phyloP scores from a whole-genome alignment of 2,329 filamentous ascomycete species.

The Sporothrix sp. region DNA sequence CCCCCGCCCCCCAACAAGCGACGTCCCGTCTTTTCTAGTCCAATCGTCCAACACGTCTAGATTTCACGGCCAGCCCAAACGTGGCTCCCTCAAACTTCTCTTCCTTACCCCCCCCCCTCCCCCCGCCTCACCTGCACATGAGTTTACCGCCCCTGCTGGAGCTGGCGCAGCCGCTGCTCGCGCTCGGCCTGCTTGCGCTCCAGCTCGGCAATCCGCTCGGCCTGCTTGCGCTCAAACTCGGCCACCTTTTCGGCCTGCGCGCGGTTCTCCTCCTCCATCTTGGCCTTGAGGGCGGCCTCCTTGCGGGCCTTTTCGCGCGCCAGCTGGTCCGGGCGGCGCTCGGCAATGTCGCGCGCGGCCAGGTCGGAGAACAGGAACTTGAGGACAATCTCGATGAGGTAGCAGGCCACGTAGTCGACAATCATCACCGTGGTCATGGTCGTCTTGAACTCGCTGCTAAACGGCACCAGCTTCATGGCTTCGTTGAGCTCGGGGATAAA shows the following conservation, averaged over 20 bases:
- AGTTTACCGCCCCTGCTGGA: background rate
- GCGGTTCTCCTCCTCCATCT: slow-evolving; percentile 42
- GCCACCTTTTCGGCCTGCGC: slow-evolving; percentile 45
- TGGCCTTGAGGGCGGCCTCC: slow-evolving; percentile 42
- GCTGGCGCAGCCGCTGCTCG: slow-evolving; percentile 27
- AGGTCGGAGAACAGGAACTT: slow-evolving; percentile 86
- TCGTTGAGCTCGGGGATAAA: slow-evolving; percentile 93
- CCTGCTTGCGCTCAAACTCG: slow-evolving; percentile 49
- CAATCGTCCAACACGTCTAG: background rate
- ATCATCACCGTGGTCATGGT: slow-evolving; percentile 80
- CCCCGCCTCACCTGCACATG: background rate
- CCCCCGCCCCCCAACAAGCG: background rate
- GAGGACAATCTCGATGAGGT: slow-evolving; percentile 72
- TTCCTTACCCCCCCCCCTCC: background rate
- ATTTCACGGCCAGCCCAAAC: too few relatives aligned
- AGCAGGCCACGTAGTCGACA: slow-evolving; percentile 79
- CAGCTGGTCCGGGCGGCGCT: slow-evolving; percentile 77
- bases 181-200: slow-evolving; percentile 7
- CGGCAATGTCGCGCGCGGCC: slow-evolving; percentile 85
- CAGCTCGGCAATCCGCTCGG: slow-evolving; percentile 30
- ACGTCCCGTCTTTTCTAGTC: background rate
- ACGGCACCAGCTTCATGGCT: slow-evolving; percentile 84
- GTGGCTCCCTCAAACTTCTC: background rate
- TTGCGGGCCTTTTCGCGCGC: slow-evolving; percentile 63
- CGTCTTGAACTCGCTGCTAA: slow-evolving; percentile 77